Evolutionary conservation across 192 early-diverging fungal genomes (phyloP).

Genomic region (Mortierella hygrophila): DNA sequence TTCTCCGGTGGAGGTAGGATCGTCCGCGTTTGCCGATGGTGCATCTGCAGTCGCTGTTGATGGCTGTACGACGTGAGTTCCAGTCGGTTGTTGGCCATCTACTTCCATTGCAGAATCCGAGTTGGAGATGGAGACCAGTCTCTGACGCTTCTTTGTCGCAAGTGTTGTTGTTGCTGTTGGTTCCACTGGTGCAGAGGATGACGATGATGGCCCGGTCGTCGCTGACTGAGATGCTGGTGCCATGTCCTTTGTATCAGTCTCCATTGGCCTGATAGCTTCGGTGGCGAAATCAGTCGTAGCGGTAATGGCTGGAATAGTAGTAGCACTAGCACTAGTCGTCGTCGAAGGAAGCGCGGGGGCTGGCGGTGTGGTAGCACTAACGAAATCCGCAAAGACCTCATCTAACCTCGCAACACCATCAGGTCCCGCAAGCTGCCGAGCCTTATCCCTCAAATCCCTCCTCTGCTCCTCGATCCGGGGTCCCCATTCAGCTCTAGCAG

Average conservation of each 20-base stretch:
- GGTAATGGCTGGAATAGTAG: neutral
- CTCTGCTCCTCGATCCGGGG: constrained; percentile 74
- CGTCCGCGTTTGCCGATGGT: neutral
- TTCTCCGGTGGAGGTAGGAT: neutral
- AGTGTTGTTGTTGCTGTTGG: neutral
- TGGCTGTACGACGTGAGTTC: neutral
- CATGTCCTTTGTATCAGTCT: neutral
- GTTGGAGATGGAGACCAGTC: constrained; percentile 1
- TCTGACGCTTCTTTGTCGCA: constrained; percentile 27
- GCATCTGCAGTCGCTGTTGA: neutral
- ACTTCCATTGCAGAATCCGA: neutral
- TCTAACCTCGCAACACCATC: constrained; percentile 24
- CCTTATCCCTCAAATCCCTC: constrained; percentile 44
- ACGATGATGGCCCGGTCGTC: neutral
- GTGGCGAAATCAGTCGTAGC: neutral
- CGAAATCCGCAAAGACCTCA: constrained; percentile 34
- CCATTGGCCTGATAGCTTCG: neutral
- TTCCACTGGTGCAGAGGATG: neutral
- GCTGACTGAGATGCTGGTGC: neutral
- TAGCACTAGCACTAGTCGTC: neutral
- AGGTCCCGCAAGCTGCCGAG: constrained; percentile 33
- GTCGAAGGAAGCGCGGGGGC: neutral
- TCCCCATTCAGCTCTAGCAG: constrained; percentile 67
- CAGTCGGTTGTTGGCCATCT: neutral
- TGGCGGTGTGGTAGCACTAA: constrained; percentile 1